Conservation (phyloP, 2,329 filamentous ascomycete genomes). For the Corinectria fuckeliana region DNA sequence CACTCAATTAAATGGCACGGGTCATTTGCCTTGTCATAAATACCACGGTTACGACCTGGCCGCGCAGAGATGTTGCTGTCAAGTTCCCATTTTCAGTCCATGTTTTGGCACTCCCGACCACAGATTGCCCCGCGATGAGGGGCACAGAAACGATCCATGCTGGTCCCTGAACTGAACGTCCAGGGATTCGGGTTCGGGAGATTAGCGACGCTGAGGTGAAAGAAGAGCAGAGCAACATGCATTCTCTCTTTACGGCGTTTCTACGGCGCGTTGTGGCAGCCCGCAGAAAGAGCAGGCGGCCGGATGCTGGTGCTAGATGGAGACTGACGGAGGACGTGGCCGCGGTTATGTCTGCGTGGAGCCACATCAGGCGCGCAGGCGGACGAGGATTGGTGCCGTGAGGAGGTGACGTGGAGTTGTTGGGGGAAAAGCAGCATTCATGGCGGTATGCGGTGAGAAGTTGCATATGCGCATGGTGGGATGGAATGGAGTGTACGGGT, state of each 20-base stretch:
- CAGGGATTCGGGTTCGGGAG: background rate
- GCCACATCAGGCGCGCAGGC: slow-evolving; percentile 1
- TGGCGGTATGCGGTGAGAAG: slow-evolving; percentile 32
- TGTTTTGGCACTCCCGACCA: background rate
- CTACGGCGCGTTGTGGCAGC: too few relatives aligned
- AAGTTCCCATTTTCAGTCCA: too few relatives aligned
- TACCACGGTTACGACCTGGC: too few relatives aligned
- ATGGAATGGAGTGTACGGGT: slow-evolving; percentile 3
- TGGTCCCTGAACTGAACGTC: background rate
- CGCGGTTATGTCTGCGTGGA: background rate
- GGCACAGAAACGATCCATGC: background rate
- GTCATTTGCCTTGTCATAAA: background rate
- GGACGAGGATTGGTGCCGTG: slow-evolving; percentile 3
- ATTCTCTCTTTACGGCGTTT: background rate
- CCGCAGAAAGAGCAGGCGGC: too few relatives aligned
- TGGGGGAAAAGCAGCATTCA: slow-evolving; percentile 21
- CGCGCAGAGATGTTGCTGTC: too few relatives aligned
- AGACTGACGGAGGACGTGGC: background rate
- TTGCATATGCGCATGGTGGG: slow-evolving; percentile 23
- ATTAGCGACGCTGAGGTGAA: background rate
- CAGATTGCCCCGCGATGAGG: background rate
- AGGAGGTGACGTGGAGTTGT: slow-evolving; percentile 23
- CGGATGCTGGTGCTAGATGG: background rate
- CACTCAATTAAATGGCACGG: background rate
- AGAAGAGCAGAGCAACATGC: background rate